Evolutionary conservation across 768 basidiomycete species (phyloP).

Genomic region (Lactifluus hygrophoroides): DNA sequence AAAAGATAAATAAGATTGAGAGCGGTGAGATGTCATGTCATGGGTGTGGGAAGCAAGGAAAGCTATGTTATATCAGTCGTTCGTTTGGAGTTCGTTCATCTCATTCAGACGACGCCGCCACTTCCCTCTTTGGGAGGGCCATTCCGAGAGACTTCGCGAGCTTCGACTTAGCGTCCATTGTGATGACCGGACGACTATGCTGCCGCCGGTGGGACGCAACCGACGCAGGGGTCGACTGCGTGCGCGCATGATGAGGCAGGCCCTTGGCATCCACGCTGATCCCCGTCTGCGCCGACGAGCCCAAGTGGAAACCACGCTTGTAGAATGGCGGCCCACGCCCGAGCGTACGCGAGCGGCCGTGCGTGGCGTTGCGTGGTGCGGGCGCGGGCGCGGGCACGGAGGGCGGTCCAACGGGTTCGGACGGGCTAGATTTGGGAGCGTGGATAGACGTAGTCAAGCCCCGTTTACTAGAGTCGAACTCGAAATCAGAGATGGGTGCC

Average conservation of each 20-base stretch:
- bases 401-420: not conserved
- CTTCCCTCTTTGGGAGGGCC: constrained; percentile 18
- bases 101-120: constrained; percentile 21
- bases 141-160: constrained; percentile 54
- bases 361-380: constrained; percentile 32
- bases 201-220: constrained; percentile 34
- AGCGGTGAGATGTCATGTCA: not conserved
- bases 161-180: constrained; percentile 59
- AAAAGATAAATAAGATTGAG: not conserved
- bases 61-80: not conserved
- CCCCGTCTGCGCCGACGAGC: constrained; percentile 36
- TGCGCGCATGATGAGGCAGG: constrained; percentile 40
- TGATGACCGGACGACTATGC: constrained; percentile 56
- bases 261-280: constrained; percentile 20
- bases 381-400: constrained; percentile 23
- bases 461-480: constrained; percentile 9
- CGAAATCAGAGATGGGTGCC: not conserved
- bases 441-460: constrained; percentile 49
- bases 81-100: not conserved
- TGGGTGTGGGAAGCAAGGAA: not conserved
- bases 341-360: constrained; percentile 51
- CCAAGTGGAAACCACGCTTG: constrained; percentile 23
- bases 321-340: constrained; percentile 30
- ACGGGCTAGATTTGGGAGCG: constrained; percentile 33
- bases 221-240: constrained; percentile 56